A percentile compares a stretch with the other conserved stretches of the same genome.
phyloP scores from a whole-genome alignment of 208 protist species.

The Leptomonas pyrrhocoris region DNA sequence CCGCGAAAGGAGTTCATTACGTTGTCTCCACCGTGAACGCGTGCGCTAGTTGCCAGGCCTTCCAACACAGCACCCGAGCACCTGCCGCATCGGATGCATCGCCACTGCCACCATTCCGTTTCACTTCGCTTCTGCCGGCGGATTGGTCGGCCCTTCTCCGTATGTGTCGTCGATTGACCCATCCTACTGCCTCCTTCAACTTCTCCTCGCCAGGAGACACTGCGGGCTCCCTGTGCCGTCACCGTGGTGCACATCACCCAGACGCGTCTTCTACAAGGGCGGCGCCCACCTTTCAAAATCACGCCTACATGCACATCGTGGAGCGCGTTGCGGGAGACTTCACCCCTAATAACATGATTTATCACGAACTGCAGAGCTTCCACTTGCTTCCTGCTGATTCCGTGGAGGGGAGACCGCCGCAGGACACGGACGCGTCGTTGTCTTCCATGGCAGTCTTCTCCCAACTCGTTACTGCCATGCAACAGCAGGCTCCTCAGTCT shows the following conservation, averaged over 20 bases:
- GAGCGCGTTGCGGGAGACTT: constrained; percentile 67
- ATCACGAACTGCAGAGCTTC: constrained; percentile 67
- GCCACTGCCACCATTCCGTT: constrained; percentile 36
- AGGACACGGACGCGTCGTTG: background rate
- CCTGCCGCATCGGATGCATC: background rate
- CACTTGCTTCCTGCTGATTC: background rate
- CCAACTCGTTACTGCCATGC: constrained; percentile 31
- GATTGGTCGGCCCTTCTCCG: constrained; percentile 57
- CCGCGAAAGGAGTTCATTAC: constrained; percentile 39
- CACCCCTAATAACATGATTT: constrained; percentile 86
- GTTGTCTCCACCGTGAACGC: constrained; percentile 51
- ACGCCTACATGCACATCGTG: constrained; percentile 77
- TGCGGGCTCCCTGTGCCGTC: background rate
- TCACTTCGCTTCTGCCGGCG: constrained; percentile 45
- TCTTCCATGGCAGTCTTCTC: constrained; percentile 34
- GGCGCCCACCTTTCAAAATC: constrained; percentile 28
- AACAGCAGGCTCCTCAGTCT: constrained; percentile 28
- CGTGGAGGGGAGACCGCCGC: background rate
- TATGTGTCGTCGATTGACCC: constrained; percentile 52
- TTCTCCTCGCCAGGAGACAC: constrained; percentile 70
- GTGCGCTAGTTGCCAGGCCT: constrained; percentile 44
- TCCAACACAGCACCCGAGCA: background rate
- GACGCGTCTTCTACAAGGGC: background rate
- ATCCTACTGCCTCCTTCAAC: constrained; percentile 45
- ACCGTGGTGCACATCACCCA: background rate